phyloP scores from a whole-genome alignment of 2,329 filamentous ascomycete genomes.

The Bipolaris zeicola region DNA sequence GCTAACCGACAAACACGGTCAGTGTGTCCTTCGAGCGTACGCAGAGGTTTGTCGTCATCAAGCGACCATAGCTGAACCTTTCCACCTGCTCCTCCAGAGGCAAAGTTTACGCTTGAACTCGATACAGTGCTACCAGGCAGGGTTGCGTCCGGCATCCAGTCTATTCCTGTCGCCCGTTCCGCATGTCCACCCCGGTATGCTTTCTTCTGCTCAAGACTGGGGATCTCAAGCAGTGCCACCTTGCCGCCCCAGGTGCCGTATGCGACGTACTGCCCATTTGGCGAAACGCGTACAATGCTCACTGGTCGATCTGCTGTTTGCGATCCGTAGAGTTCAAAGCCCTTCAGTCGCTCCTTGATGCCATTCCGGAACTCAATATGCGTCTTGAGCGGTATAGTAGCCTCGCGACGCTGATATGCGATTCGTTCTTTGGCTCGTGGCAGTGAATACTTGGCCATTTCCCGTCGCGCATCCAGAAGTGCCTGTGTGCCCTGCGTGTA shows the following conservation, averaged over 20 bases:
- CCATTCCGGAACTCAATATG: slow-evolving; percentile 92
- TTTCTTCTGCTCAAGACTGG: slow-evolving; percentile 76
- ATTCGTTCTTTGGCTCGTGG: slow-evolving; percentile 79
- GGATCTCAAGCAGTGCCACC: slow-evolving; percentile 83
- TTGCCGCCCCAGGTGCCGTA: slow-evolving; percentile 93
- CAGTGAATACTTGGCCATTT: slow-evolving; percentile 82
- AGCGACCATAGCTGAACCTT: slow-evolving; percentile 90
- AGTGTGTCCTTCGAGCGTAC: slow-evolving; percentile 81
- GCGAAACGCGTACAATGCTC: slow-evolving; percentile 89
- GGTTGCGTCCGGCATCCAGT: slow-evolving; percentile 87
- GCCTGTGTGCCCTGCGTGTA: slow-evolving; percentile 82
- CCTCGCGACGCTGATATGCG: slow-evolving; percentile 77
- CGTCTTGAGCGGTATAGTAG: slow-evolving; percentile 80
- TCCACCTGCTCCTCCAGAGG: slow-evolving; percentile 87
- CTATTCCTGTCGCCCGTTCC: slow-evolving; percentile 85
- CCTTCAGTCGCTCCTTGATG: slow-evolving; percentile 80
- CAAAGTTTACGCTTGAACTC: slow-evolving; percentile 77
- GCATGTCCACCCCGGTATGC: slow-evolving; percentile 80
- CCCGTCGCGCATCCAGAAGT: slow-evolving; percentile 74
- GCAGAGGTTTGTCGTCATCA: slow-evolving; percentile 80
- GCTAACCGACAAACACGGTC: slow-evolving; percentile 90
- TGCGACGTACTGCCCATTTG: slow-evolving; percentile 80
- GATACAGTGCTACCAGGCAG: slow-evolving; percentile 73
- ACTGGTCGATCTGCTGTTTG: slow-evolving; percentile 91
- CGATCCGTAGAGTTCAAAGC: slow-evolving; percentile 89